Percentiles rank a stretch among this genome's conserved stretches.
These are phyloP conservation scores for Catharanthus roseus DNA, from an alignment of 257 asterid species.

Conservation along the genomic window DNA sequence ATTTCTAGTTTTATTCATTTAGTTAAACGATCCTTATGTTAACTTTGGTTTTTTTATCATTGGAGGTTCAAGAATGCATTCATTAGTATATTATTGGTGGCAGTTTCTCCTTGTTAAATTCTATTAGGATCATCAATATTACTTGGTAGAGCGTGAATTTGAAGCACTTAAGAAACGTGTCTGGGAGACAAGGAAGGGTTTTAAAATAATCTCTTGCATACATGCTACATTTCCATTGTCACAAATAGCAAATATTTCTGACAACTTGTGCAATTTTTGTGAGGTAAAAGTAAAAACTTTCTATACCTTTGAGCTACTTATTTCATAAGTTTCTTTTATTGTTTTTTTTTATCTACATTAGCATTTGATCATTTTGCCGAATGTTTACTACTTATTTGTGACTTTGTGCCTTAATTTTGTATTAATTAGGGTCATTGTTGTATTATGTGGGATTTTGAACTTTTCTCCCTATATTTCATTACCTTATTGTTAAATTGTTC, in stretches of 20 bases:
- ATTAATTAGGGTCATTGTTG: background rate
- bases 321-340: background rate
- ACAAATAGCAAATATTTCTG: slow-evolving; percentile 33
- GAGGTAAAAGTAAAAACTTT: slow-evolving; percentile 47
- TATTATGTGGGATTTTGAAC: background rate
- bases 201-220: slow-evolving; percentile 78
- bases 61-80: background rate
- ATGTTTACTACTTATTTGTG: background rate
- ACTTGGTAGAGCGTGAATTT: slow-evolving; percentile 79
- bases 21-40: background rate
- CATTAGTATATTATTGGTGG: slow-evolving; percentile 42
- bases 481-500: background rate
- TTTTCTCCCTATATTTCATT: background rate
- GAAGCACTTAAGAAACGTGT: slow-evolving; percentile 78
- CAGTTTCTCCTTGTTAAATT: slow-evolving; percentile 67
- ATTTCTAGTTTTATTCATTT: background rate
- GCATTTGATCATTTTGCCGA: background rate
- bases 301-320: background rate
- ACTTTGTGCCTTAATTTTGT: background rate
- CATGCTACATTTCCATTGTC: slow-evolving; percentile 75
- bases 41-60: background rate
- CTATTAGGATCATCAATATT: slow-evolving; percentile 82
- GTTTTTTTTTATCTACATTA: background rate
- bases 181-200: slow-evolving; percentile 62
- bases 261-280: slow-evolving; percentile 59